Conservation (phyloP, 805 yeast species). For the Wickerhamiella dianesei region DNA sequence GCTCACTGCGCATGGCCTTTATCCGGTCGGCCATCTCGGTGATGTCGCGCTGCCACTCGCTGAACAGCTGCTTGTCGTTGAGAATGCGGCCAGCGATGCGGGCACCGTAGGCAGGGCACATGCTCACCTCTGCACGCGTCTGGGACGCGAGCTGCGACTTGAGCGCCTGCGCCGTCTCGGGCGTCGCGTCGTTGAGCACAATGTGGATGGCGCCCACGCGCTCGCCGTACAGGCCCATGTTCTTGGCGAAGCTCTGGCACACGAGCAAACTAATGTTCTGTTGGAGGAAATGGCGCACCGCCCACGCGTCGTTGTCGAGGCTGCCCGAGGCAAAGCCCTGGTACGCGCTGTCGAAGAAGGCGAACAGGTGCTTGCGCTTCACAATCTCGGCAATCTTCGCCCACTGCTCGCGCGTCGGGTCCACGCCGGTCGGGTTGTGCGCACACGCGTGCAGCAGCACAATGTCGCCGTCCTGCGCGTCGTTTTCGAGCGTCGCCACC, state of each 20-base stretch:
- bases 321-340: constrained; percentile 90
- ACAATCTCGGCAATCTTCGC: constrained; percentile 52
- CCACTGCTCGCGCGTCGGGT: constrained; percentile 77
- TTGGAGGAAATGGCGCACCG: constrained; percentile 34
- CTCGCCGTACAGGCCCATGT: constrained; percentile 92
- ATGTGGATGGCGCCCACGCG: constrained; percentile 74
- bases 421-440: constrained; percentile 95
- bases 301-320: constrained; percentile 55
- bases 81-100: constrained; percentile 72
- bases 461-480: constrained; percentile 63
- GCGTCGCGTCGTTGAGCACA: constrained; percentile 36
- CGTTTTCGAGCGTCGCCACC: constrained; percentile 39
- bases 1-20: constrained; percentile 50
- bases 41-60: constrained; percentile 74
- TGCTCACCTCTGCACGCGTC: constrained; percentile 77
- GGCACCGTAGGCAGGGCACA: constrained; percentile 92
- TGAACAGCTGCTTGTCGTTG: constrained; percentile 41
- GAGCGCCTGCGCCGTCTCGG: constrained; percentile 24
- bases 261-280: constrained; percentile 33
- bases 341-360: constrained; percentile 86
- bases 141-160: constrained; percentile 74
- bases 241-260: constrained; percentile 89
- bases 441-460: constrained; percentile 88
- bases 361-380: constrained; percentile 47
- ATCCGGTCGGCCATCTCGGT: constrained; percentile 66